Conservation (phyloP, 257 asterid species). For the Phtheirospermum japonicum region DNA sequence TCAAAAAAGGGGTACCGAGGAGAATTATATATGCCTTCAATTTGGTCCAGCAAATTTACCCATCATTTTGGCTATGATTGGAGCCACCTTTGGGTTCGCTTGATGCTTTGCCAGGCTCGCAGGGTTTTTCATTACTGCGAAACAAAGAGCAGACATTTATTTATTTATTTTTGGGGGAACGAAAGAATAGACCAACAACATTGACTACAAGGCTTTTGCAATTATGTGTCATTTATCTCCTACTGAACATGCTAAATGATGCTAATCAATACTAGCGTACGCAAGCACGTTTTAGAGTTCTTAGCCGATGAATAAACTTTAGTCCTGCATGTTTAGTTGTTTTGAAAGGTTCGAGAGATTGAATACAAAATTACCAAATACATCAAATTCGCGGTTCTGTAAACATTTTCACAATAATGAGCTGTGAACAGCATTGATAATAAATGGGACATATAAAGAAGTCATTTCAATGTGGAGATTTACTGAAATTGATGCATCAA, state of each 20-base stretch:
- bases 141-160: conserved; percentile 4
- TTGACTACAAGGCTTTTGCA: neutral
- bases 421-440: neutral
- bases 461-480: neutral
- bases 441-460: neutral
- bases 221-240: neutral
- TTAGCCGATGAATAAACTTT: neutral
- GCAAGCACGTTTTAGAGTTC: neutral
- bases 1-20: conserved; percentile 2
- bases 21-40: conserved; percentile 21
- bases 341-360: neutral
- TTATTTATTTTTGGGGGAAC: no score
- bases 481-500: neutral
- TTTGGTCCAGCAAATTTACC: conserved; percentile 59
- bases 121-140: conserved; percentile 92
- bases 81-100: conserved; percentile 89
- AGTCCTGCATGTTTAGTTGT: neutral
- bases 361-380: neutral
- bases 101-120: conserved; percentile 92
- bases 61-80: conserved; percentile 84
- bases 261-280: neutral
- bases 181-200: no score
- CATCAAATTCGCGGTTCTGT: neutral
- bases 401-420: neutral
- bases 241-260: neutral